Percentiles rank a stretch among this genome's conserved stretches.
These are phyloP conservation scores for Russula ochroleuca DNA, from an alignment of 768 basidiomycete species.

Conservation along the genomic window DNA sequence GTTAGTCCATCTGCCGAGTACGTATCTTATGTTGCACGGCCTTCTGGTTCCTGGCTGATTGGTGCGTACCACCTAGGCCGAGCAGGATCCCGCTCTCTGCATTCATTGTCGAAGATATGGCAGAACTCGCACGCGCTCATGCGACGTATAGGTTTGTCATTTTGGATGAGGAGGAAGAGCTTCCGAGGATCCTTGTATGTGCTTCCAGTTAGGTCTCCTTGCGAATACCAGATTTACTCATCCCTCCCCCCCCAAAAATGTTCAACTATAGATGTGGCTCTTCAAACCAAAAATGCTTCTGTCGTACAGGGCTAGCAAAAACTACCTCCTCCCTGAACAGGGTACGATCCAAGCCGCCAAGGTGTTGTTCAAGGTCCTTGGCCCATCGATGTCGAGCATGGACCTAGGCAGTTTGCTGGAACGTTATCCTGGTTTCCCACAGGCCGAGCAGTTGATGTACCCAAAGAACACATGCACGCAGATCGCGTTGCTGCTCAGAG, in stretches of 20 bases:
- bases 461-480: slow-evolving; percentile 73
- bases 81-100: slow-evolving; percentile 64
- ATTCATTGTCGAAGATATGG: slow-evolving; percentile 90
- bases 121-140: slow-evolving; percentile 86
- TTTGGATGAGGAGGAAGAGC: slow-evolving; percentile 81
- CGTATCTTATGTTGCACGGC: slow-evolving; percentile 32
- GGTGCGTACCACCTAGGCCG: slow-evolving; percentile 33
- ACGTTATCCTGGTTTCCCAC: slow-evolving; percentile 77
- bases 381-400: slow-evolving; percentile 49
- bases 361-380: slow-evolving; percentile 77
- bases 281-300: slow-evolving; percentile 88
- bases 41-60: slow-evolving; percentile 7
- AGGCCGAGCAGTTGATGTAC: slow-evolving; percentile 85
- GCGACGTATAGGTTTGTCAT: slow-evolving; percentile 90
- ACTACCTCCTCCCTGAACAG: slow-evolving; percentile 55
- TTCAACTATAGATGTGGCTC: slow-evolving; percentile 68
- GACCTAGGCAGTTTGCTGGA: slow-evolving; percentile 56
- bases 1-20: slow-evolving; percentile 59
- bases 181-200: slow-evolving; percentile 72
- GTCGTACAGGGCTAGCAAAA: slow-evolving; percentile 58
- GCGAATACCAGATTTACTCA: neutral
- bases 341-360: slow-evolving; percentile 70
- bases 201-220: neutral
- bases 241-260: slow-evolving; percentile 1
- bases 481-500: slow-evolving; percentile 62